Percentiles rank a stretch among this genome's conserved stretches.
phyloP scores from a whole-genome alignment of 208 protist genomes.

The Borovskyia barvae region DNA sequence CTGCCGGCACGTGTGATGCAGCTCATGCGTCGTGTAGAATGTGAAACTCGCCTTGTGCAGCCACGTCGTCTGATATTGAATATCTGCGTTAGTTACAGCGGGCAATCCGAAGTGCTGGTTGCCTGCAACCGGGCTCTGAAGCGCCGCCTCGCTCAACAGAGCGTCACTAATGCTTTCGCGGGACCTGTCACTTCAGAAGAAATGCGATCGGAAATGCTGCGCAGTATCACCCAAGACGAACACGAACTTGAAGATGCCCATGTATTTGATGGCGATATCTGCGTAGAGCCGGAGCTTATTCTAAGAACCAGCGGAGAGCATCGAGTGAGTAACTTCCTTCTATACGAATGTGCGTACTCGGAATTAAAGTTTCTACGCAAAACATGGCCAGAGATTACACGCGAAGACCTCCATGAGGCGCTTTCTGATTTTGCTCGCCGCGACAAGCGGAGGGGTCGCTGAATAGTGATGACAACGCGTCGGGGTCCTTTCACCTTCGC shows the following conservation, averaged over 20 bases:
- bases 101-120: constrained; percentile 58
- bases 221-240: constrained; percentile 71
- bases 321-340: constrained; percentile 85
- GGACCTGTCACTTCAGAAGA: constrained; percentile 43
- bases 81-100: constrained; percentile 90
- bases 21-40: constrained; percentile 71
- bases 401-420: constrained; percentile 38
- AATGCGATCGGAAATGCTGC: constrained; percentile 73
- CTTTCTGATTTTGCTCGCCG: constrained; percentile 49
- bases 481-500: too few relatives aligned
- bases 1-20: constrained; percentile 50
- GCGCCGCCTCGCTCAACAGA: constrained; percentile 12
- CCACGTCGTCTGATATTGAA: constrained; percentile 74
- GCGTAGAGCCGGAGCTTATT: constrained; percentile 75
- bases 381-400: constrained; percentile 77
- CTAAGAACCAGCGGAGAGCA: constrained; percentile 86
- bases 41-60: constrained; percentile 41
- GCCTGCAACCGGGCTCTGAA: constrained; percentile 61
- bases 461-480: too few relatives aligned
- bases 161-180: neutral
- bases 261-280: constrained; percentile 28
- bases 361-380: constrained; percentile 79
- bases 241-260: constrained; percentile 55
- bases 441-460: constrained; percentile 45
- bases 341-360: constrained; percentile 87